Base-by-base conservation (phyloP, 2,329 filamentous ascomycete genomes). In the Hortaea werneckii region DNA sequence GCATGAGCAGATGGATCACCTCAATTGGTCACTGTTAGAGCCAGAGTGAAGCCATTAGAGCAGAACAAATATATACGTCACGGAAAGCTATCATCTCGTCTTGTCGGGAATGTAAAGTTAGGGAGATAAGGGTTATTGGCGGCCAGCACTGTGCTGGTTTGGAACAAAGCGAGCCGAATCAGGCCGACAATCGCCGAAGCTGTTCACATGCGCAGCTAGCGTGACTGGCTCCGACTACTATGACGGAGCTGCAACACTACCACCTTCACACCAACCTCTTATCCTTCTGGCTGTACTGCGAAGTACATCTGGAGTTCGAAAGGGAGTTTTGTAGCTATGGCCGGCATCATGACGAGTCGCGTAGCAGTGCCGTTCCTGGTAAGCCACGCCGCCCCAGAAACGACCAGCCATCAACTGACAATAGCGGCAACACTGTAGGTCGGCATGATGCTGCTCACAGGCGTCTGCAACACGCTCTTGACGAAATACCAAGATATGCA, bases 401-500 rank as follows among this genome's bases (percentile, higher is more conserved):
- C 9, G 37, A 10, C 37, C 2, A 35, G 9, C 4, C 9, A 35
- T 39, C 37, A 13, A 10, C 13, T n/a, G 13, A n/a, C 37, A 8
- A 39, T 26, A 20, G 10, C 20, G 20, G 20, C 20, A 20, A 20
- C 20, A 20, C 37, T 12, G 20, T 26, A 39, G 37, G 87, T 96
- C 66, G 83, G 76, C 58, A 94, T 95, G 87, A 96, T 96, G 90
- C 75, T 96, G 62, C 70, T 95, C 63, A 95, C 90, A 26, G 90
- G 90, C 52, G 88, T 94, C 51, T 95, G 88, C 75, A 98, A 98
- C 66, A 98, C 92, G 1, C 79, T 98, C 50, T 75, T 98, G 60
- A 95, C 90, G 57, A 98, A 98, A 65, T 95, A 89, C 62, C 90
- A 96, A 86, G 92, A 98, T 65, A 94, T 95, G 74, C 87, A 95